Evolutionary conservation across 768 basidiomycete species (phyloP).

Genomic region (Russula abietina): DNA sequence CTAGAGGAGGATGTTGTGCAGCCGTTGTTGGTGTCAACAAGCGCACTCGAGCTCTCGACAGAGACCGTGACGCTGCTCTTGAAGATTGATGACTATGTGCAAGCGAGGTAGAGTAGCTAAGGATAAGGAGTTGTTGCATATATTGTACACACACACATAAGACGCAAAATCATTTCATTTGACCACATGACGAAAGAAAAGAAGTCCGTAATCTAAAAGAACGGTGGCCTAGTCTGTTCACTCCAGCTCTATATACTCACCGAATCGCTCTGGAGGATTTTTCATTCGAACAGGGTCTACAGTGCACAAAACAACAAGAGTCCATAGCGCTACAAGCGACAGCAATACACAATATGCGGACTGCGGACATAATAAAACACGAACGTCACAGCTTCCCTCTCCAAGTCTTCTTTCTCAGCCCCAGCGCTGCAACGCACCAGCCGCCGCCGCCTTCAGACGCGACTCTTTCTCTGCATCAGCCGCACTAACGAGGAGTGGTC

Average conservation of each 20-base stretch:
- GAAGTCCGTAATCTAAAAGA: background rate
- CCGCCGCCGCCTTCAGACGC: constrained; percentile 38
- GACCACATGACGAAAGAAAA: background rate
- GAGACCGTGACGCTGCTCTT: constrained; percentile 96
- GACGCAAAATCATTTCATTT: constrained; percentile 9
- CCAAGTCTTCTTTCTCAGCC: background rate
- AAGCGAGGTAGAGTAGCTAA: constrained; percentile 47
- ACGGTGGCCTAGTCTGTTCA: background rate
- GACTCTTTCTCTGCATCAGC: constrained; percentile 35
- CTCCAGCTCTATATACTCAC: background rate
- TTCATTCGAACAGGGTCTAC: constrained; percentile 5
- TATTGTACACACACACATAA: constrained; percentile 10
- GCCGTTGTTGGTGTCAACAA: constrained; percentile 90
- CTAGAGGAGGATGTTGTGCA: constrained; percentile 97
- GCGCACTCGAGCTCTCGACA: constrained; percentile 89
- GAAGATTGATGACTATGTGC: constrained; percentile 94
- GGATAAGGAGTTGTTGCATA: background rate
- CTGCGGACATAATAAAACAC: constrained; percentile 4
- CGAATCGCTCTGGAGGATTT: background rate
- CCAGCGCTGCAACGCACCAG: constrained; percentile 33
- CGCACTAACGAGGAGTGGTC: constrained; percentile 46
- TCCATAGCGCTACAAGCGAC: constrained; percentile 22
- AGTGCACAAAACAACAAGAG: background rate
- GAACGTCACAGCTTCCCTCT: background rate
- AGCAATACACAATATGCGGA: constrained; percentile 11